Evolutionary conservation across 495 filamentous ascomycete species (phyloP).

Genomic region (Eremomyces bilateralis): DNA sequence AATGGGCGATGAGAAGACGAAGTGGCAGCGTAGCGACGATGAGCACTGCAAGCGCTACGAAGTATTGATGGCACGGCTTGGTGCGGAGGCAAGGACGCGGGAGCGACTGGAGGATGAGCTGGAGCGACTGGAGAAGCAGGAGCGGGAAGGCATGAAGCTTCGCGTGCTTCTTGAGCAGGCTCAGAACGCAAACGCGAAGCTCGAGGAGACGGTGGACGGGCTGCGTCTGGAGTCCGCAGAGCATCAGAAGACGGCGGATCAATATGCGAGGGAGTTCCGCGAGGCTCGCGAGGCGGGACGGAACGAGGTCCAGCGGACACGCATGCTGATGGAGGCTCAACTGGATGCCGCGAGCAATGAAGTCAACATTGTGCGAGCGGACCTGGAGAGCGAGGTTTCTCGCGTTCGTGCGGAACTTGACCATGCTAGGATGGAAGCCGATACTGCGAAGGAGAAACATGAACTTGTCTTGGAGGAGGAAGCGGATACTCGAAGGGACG

Average conservation of each 20-base stretch:
- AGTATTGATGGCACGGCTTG: conserved; percentile 53
- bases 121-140: conserved; percentile 48
- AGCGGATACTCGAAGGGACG: conserved; percentile 26
- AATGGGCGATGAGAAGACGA: conserved; percentile 57
- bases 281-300: conserved; percentile 57
- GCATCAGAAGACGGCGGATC: conserved; percentile 34
- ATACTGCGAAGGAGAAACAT: conserved; percentile 48
- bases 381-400: conserved; percentile 50
- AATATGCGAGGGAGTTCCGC: conserved; percentile 63
- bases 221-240: conserved; percentile 48
- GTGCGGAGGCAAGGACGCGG: conserved; percentile 52
- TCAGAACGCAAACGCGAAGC: conserved; percentile 30
- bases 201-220: conserved; percentile 41
- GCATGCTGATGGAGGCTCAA: conserved; percentile 57
- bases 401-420: conserved; percentile 50
- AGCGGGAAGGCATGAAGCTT: conserved; percentile 40
- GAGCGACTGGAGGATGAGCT: conserved; percentile 67
- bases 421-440: conserved; percentile 45
- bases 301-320: conserved; percentile 55
- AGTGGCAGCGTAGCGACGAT: conserved; percentile 50
- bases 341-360: conserved; percentile 62
- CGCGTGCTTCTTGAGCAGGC: conserved; percentile 31
- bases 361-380: conserved; percentile 54
- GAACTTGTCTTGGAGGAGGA: conserved; percentile 63
- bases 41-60: conserved; percentile 53